Evolutionary conservation across 129 eudicot genomes (phyloP).

Genomic region (Deinandra increscens): DNA sequence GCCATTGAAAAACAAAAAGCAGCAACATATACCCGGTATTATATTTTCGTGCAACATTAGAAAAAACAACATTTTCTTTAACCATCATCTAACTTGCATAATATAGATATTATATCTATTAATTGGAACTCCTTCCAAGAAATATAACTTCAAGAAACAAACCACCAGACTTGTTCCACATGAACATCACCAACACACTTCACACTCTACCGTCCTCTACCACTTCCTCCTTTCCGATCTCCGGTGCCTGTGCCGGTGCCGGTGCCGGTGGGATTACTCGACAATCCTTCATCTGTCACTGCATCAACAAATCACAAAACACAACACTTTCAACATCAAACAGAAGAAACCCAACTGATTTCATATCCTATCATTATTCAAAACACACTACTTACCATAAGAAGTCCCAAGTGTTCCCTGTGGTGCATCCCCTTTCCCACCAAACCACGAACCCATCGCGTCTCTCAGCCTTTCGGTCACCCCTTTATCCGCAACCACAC

Average conservation of each 20-base stretch:
- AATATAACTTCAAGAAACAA: too few relatives aligned
- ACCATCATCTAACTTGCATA: too few relatives aligned
- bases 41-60: too few relatives aligned
- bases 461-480: slow-evolving; percentile 49
- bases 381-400: slow-evolving; percentile 25
- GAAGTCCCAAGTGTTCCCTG: slow-evolving; percentile 36
- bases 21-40: too few relatives aligned
- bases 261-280: slow-evolving; percentile 7
- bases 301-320: not conserved
- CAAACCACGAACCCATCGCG: slow-evolving; percentile 54
- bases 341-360: too few relatives aligned
- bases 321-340: too few relatives aligned
- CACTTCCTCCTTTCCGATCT: not conserved
- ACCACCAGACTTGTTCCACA: not conserved
- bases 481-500: slow-evolving; percentile 35
- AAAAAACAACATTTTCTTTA: too few relatives aligned
- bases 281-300: slow-evolving; percentile 38
- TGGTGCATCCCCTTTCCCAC: slow-evolving; percentile 44
- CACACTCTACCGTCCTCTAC: not conserved
- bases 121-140: too few relatives aligned
- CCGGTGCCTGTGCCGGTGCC: not conserved
- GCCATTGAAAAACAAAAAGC: too few relatives aligned
- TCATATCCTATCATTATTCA: too few relatives aligned
- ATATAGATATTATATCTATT: too few relatives aligned
- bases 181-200: slow-evolving; percentile 1